A percentile compares a stretch with the other conserved stretches of the same genome.
These are phyloP conservation scores for Solanum etuberosum DNA, from an alignment of 257 asterid genomes.

Conservation along the genomic window DNA sequence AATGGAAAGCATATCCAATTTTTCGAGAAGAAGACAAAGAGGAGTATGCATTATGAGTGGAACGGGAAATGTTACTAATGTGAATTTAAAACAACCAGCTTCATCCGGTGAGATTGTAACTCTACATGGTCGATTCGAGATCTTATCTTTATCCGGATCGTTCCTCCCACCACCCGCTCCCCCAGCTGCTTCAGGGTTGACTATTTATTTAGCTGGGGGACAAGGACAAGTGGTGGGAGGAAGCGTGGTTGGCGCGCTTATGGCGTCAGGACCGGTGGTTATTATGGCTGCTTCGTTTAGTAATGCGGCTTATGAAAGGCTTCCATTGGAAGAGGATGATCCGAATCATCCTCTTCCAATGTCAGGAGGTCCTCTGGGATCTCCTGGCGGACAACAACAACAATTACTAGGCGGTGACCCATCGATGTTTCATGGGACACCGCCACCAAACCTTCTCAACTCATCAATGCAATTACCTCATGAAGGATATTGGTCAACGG, in stretches of 20 bases:
- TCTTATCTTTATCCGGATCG: neutral
- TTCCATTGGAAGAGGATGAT: neutral
- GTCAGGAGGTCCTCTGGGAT: conserved; percentile 10
- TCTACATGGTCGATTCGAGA: neutral
- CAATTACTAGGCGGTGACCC: conserved; percentile 27
- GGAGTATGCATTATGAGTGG: neutral
- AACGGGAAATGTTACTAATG: neutral
- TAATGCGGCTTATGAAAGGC: neutral
- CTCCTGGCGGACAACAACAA: conserved; percentile 20
- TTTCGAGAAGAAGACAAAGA: neutral
- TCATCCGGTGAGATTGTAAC: neutral
- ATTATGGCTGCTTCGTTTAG: neutral
- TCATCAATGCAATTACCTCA: conserved; percentile 47
- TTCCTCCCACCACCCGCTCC: neutral
- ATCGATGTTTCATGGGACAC: conserved; percentile 53
- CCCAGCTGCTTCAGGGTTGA: neutral
- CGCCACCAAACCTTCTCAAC: conserved; percentile 41
- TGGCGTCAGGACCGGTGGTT: neutral
- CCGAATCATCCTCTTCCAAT: neutral
- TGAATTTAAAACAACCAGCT: neutral
- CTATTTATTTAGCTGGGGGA: neutral
- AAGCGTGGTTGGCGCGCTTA: neutral
- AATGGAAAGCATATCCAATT: neutral
- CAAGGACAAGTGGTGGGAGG: neutral
- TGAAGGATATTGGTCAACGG: conserved; percentile 59